Base-by-base conservation (phyloP, 257 asterid genomes). In the Gentiana macrophylla region DNA sequence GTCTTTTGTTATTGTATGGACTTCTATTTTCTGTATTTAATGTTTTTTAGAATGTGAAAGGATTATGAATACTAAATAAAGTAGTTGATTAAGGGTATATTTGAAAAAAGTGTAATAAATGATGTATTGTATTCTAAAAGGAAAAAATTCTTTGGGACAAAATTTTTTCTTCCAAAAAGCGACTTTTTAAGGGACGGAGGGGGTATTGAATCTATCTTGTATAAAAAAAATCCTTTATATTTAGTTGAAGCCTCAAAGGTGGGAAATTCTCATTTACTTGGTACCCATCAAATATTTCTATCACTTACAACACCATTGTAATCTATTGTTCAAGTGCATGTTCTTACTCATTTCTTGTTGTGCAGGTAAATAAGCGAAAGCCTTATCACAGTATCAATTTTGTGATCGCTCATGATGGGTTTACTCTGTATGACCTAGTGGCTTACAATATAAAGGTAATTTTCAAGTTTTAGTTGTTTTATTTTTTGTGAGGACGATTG, bases 401-500 rank as follows among this genome's bases (percentile, higher is more conserved):
- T 68, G 68, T 91, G 58, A 83, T 85, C 69, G 95, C 97, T 55
- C 97, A 91, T 62, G 98, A 91, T 71, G 98, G 98, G 50, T 91
- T 91, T 76, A 85, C 98, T 3, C 72, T 91, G 41, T 78, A 83
- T 57, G 98, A 91, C 74, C 97, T 91, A 49, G 98, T 91, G 47
- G 78, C 98, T n/a, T 91, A 87, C 82, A 87, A 81, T 62, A 63
- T 53, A 55, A 91, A 91, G 98, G 98, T 91, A 84, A 64, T 50
- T 15, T 37, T 48, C 15, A 53, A 43, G 34, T 65, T 65, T 55
- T 32, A 57, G 51, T 58, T 50, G 61, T 37, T 62, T 33, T 24
- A 9, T 55, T 49, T 12, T 2, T 46, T 37, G 2, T 36, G 51
- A 10, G 32, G 49, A 56, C 55, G 48, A 37, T 35, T n/a, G 8